Base-by-base conservation (phyloP, 1,139 yeast species). In the Taphrina deformans region DNA sequence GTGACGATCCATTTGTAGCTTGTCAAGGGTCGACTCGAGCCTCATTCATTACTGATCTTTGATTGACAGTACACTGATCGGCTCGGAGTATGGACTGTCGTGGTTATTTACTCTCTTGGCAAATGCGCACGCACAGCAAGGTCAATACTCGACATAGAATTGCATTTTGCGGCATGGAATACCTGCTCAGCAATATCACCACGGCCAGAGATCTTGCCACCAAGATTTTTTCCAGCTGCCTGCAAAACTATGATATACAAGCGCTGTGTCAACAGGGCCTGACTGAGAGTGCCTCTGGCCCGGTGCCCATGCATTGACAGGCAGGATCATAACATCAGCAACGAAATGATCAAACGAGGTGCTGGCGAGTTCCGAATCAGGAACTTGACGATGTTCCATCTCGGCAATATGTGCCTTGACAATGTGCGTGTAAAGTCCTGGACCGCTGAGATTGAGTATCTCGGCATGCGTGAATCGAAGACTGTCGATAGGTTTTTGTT, bases 401-500 rank as follows among this genome's bases (percentile, higher is more conserved):
- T 93, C 87, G 21, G 33, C 33, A 79, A 93, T 78, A 74, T 91
- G 91, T 55, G 80, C 82, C 73, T 92, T 88, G 12, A 92, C 83
- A 18, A 84, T 78, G 75, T 92, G 97, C 0, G 98, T 89, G 84
- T 91, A 93, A 31, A 90, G 83, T 0, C 97, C 98, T 1, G 97
- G 96, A 0, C 98, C 99, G 2, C 78, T 69, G 23, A 73, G 72
- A 46, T 72, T 71, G 12, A 88, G 85, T 18, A 38, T 38, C 65
- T 69, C 77, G 79, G 66, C 26, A 18, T 16, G 27, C 6, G 40
- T 23, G 14, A 24, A 24, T 1, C 56, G 41, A 3, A 52, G 21
- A 74, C 79, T 76, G 33, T 73, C 71, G 63, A 91, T 77, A 0
- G 98, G 91, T 4, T 82, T 79, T 1, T 38, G 41, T 18, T 38